phyloP scores from a whole-genome alignment of 1,139 yeast species.

The Protomyces gravidus region DNA sequence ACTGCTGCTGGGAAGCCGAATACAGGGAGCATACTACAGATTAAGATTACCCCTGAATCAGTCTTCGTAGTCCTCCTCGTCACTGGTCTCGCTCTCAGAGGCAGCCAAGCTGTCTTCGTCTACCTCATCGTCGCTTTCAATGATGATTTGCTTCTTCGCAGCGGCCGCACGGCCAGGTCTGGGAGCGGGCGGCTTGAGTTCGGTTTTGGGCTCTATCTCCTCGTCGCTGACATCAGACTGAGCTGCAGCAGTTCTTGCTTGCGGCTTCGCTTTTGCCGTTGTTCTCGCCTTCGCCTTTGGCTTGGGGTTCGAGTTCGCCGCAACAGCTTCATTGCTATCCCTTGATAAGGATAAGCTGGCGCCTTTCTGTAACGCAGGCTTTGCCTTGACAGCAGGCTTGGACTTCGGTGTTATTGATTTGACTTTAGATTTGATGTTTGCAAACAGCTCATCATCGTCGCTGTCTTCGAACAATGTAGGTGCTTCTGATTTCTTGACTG shows the following conservation, averaged over 20 bases:
- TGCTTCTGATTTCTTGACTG: conserved; percentile 4
- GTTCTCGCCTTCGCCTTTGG: background rate
- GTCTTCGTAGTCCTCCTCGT: conserved; percentile 10
- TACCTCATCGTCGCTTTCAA: conserved; percentile 7
- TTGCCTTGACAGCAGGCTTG: background rate
- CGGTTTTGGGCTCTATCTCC: background rate
- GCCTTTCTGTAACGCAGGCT: background rate
- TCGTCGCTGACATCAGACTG: background rate
- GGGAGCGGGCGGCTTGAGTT: background rate
- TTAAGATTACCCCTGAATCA: too few species aligned
- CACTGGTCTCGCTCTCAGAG: conserved; percentile 5
- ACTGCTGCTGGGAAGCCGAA: too few species aligned
- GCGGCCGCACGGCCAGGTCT: conserved; percentile 22
- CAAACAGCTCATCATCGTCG: conserved; percentile 26
- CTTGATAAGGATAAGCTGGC: background rate
- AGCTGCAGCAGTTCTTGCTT: background rate
- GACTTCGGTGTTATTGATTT: background rate
- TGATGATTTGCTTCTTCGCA: conserved; percentile 5
- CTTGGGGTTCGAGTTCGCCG: conserved; percentile 8
- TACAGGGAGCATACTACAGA: too few species aligned
- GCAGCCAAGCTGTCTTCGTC: conserved; percentile 1
- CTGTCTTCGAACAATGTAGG: conserved; percentile 21
- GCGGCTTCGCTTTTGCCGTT: background rate
- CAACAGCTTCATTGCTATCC: background rate
- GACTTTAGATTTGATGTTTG: conserved; percentile 3